Evolutionary conservation across 768 basidiomycete species (phyloP).

Genomic region (Fomitopsis pulvina): DNA sequence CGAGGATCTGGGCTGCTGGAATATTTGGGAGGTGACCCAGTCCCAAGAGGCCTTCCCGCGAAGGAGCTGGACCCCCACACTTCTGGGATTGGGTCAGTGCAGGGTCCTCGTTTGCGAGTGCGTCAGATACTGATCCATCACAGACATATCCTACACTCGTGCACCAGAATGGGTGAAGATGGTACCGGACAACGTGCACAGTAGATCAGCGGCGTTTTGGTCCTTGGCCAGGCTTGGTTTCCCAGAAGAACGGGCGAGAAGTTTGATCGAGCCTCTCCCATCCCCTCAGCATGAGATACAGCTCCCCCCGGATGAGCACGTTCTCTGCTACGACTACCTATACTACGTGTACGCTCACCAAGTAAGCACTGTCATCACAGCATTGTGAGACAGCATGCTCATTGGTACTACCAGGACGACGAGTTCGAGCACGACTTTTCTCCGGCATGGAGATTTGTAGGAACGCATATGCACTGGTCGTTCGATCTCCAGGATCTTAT

Average conservation of each 20-base stretch:
- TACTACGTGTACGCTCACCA: constrained; percentile 30
- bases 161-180: constrained; percentile 27
- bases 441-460: constrained; percentile 31
- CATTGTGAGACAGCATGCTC: constrained; percentile 1
- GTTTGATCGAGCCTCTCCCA: constrained; percentile 18
- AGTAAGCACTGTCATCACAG: constrained; percentile 14
- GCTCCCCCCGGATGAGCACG: constrained; percentile 30
- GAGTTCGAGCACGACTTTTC: constrained; percentile 26
- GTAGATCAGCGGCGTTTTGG: constrained; percentile 27
- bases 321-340: constrained; percentile 35
- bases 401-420: constrained; percentile 14
- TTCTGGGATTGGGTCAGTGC: constrained; percentile 25
- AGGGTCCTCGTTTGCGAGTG: neutral
- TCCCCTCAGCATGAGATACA: constrained; percentile 19
- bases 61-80: constrained; percentile 18
- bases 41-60: constrained; percentile 21
- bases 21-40: constrained; percentile 32
- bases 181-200: constrained; percentile 25
- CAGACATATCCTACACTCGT: constrained; percentile 32
- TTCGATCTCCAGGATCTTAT: constrained; percentile 24
- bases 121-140: neutral
- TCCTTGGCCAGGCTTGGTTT: constrained; percentile 27
- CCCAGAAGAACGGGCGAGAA: constrained; percentile 23
- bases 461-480: constrained; percentile 28
- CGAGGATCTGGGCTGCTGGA: constrained; percentile 39